Evolutionary conservation across 164 flowering plant genomes (phyloP).

Genomic region (Macadamia integrifolia): DNA sequence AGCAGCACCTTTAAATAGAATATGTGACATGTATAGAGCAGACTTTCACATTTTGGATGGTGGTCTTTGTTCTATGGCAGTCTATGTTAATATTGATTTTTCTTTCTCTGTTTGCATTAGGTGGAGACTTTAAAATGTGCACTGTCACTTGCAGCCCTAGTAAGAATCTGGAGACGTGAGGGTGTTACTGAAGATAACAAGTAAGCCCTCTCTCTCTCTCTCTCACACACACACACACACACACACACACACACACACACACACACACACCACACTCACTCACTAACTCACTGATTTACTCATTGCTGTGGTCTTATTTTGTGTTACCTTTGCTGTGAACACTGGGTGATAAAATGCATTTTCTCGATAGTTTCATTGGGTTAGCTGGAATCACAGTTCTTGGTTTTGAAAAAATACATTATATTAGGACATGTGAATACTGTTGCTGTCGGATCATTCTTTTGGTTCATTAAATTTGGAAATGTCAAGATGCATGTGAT

Average conservation of each 20-base stretch:
- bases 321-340: background rate
- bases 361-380: background rate
- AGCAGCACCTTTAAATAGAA: background rate
- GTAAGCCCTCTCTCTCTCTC: slow-evolving; percentile 20
- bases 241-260: too few relatives aligned
- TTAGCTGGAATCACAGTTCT: too few relatives aligned
- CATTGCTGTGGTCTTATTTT: background rate
- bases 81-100: background rate
- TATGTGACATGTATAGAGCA: background rate
- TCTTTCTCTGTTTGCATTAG: slow-evolving; percentile 28
- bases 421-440: too few relatives aligned
- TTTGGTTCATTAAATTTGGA: too few relatives aligned
- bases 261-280: background rate
- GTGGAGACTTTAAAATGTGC: slow-evolving; percentile 91
- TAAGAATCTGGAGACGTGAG: slow-evolving; percentile 68
- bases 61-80: background rate
- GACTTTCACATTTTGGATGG: background rate
- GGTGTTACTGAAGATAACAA: slow-evolving; percentile 94
- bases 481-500: too few relatives aligned
- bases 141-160: slow-evolving; percentile 69
- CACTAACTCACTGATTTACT: background rate
- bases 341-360: background rate
- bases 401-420: too few relatives aligned
- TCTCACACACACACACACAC: too few relatives aligned
- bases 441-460: too few relatives aligned